Evolutionary conservation across 305 asterid species (phyloP).

Genomic region (Fraxinus angustifolia): DNA sequence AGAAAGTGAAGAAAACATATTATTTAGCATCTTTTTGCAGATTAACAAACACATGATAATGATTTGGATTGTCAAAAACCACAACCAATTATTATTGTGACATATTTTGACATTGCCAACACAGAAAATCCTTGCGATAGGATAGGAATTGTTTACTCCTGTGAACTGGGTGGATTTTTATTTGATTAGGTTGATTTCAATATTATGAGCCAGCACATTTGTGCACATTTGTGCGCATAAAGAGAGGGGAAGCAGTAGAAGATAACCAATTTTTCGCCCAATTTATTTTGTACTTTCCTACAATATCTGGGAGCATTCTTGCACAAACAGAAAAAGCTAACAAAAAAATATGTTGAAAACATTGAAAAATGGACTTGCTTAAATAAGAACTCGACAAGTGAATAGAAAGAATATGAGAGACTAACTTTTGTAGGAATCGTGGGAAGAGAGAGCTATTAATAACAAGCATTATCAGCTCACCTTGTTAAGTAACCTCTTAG

Average conservation of each 20-base stretch:
- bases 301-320: background rate
- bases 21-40: slow-evolving; percentile 7
- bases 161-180: background rate
- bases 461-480: slow-evolving; percentile 30
- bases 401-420: slow-evolving; percentile 10
- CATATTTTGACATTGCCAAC: slow-evolving; percentile 5
- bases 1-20: slow-evolving; percentile 8
- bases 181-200: background rate
- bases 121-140: slow-evolving; percentile 1
- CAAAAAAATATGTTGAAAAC: background rate
- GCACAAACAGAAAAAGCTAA: background rate
- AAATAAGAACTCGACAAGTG: slow-evolving; percentile 8
- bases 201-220: background rate
- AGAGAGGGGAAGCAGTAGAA: background rate
- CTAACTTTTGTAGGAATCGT: background rate
- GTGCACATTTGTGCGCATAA: background rate
- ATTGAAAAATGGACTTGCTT: background rate
- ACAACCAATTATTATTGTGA: slow-evolving; percentile 4
- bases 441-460: background rate
- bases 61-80: background rate
- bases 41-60: background rate
- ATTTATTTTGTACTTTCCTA: background rate
- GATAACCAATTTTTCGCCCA: background rate
- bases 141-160: slow-evolving; percentile 5
- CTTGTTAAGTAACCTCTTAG: slow-evolving; percentile 88